Conservation (phyloP, 176 grass and related monocot genomes). For the Oryza longistaminata region DNA sequence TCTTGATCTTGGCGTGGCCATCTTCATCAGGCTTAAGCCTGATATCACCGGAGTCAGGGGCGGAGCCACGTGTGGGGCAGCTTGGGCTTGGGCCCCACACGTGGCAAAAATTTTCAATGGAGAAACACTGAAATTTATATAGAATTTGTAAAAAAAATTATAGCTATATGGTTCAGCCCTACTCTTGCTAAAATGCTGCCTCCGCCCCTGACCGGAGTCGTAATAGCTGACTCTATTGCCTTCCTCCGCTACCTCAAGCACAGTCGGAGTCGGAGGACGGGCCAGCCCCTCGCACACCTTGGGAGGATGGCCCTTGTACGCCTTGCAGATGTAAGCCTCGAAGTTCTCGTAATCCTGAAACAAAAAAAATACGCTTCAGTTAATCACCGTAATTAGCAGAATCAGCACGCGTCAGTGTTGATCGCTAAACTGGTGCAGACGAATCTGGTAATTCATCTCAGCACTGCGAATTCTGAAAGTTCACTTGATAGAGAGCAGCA, state of each 20-base stretch:
- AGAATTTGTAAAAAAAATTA: no score
- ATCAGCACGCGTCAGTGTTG: background rate
- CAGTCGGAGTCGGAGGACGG: background rate
- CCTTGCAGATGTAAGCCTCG: conserved; percentile 71
- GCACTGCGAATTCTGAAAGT: background rate
- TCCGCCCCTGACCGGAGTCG: conserved; percentile 1
- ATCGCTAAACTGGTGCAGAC: background rate
- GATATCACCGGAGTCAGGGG: background rate
- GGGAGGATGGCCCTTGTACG: conserved; percentile 64
- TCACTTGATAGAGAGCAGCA: background rate
- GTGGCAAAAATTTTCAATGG: no score
- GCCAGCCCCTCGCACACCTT: conserved; percentile 50
- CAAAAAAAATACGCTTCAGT: background rate
- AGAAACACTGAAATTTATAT: no score
- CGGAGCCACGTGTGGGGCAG: no score
- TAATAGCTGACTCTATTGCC: conserved; percentile 45
- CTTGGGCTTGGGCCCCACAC: no score
- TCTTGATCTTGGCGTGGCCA: conserved; percentile 23
- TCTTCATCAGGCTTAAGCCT: background rate
- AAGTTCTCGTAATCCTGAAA: conserved; percentile 80
- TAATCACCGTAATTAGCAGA: background rate
- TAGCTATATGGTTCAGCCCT: no score
- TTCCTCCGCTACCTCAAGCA: conserved; percentile 26
- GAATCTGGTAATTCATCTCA: no score
- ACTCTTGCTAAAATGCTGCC: no score